phyloP scores from a whole-genome alignment of 331 rosid species.

The Cydonia oblonga region DNA sequence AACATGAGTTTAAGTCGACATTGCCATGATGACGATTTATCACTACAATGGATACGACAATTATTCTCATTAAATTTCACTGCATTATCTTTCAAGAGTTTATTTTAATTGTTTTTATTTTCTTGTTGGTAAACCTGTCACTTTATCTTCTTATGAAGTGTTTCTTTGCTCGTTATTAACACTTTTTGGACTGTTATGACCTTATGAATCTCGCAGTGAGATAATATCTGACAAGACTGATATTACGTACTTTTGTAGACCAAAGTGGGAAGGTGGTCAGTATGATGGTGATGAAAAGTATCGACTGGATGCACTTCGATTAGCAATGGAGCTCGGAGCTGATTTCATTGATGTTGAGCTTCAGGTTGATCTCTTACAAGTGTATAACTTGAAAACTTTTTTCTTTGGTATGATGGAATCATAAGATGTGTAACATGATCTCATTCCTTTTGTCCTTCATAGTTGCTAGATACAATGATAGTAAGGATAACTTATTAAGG shows the following conservation, averaged over 20 bases:
- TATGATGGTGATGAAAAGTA: conserved; percentile 78
- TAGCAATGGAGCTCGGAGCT: conserved; percentile 86
- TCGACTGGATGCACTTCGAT: conserved; percentile 55
- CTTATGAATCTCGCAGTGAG: background rate
- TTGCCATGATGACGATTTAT: background rate
- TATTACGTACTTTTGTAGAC: conserved; percentile 32
- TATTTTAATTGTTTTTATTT: no score
- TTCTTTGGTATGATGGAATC: background rate
- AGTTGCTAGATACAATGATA: background rate
- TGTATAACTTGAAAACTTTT: background rate
- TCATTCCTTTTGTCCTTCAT: background rate
- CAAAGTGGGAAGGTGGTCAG: conserved; percentile 86
- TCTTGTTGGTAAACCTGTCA: no score
- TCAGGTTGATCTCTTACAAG: conserved; percentile 38
- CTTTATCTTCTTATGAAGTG: background rate
- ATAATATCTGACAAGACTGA: background rate
- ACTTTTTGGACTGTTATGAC: background rate
- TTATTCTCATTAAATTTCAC: background rate
- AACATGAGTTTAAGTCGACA: background rate
- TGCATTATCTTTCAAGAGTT: background rate
- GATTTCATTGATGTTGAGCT: conserved; percentile 85
- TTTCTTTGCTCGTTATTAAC: background rate
- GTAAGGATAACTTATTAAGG: background rate
- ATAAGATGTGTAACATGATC: background rate
- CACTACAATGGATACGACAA: background rate